Evolutionary conservation across 306 rosid species (phyloP), one percentile per base, ranked within the genome.

Genomic region (Lathyrus oleraceus): DNA sequence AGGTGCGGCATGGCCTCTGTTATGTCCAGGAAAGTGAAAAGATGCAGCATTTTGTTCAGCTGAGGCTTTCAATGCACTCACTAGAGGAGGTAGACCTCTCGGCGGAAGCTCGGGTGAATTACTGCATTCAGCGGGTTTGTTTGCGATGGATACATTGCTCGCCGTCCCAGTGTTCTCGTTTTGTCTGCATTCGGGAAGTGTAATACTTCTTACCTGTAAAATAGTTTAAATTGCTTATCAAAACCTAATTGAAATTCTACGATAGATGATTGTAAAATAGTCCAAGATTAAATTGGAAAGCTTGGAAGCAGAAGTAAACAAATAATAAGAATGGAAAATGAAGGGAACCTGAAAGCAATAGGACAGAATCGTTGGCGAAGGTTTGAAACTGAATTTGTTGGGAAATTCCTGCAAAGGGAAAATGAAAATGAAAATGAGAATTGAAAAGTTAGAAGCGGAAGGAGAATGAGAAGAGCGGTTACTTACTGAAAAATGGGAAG

Each of bases 11-110:
- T 48, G 83, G 51, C 98, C 98, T 83, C 98, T 82, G 76, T 87
- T 92, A 74, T 89, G 98, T 25, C 98, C 96, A 27, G 96, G 98
- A 71, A 92, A 92, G 86, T 92, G 96, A 82, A 89, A 92, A 69
- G 82, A 78, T 35, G 88, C 92, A 14, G 73, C 79, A 19, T 79
- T 78, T 74, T 81, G 81, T 47, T 81, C 85, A n/a, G 96, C 91
- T 1, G 95, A 82, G 49, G 79, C 76, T 79, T 88, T 82, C 87
- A 92, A 65, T 52, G 98, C 96, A 54, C 75, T 69, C 45, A 89
- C 83, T 8, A 92, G 73, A n/a, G n/a, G n/a, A n/a, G n/a, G n/a
- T n/a, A n/a, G n/a, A n/a, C n/a, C n/a, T n/a, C n/a, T n/a, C n/a
- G n/a, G n/a, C n/a, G n/a, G n/a, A n/a, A n/a, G n/a, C n/a, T n/a